phyloP scores from a whole-genome alignment of 768 basidiomycete species.

The Lactifluus subvellereus region DNA sequence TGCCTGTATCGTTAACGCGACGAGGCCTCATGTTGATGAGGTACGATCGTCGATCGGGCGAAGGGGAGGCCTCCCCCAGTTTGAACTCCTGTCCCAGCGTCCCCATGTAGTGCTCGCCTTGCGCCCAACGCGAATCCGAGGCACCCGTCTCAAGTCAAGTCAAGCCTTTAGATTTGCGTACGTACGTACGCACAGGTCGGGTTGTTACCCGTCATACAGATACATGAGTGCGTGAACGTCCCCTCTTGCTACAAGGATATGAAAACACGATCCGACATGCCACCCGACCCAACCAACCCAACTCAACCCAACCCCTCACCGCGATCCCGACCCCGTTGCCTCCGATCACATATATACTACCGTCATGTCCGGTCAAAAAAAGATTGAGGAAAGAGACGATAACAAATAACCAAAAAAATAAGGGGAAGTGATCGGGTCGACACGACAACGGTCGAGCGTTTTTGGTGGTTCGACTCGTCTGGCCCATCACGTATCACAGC shows the following conservation, averaged over 20 bases:
- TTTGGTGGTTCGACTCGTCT: neutral
- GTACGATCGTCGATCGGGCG: neutral
- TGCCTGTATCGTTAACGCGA: neutral
- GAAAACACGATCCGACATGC: too few relatives aligned
- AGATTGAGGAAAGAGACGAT: neutral
- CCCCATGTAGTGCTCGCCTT: neutral
- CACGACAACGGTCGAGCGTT: neutral
- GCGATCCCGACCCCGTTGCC: neutral
- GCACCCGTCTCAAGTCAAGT: neutral
- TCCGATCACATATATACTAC: neutral
- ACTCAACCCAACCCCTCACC: neutral
- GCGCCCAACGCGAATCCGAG: neutral
- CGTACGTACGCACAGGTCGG: neutral
- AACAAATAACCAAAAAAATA: neutral
- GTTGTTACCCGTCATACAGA: neutral
- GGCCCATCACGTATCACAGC: neutral
- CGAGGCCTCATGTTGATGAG: neutral
- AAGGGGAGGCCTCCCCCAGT: neutral
- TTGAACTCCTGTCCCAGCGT: neutral
- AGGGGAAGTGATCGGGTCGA: neutral
- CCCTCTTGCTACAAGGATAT: neutral
- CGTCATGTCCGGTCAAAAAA: neutral
- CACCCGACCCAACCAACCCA: neutral
- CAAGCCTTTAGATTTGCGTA: neutral
- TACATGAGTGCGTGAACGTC: neutral